These are phyloP conservation scores for Rostrohypoxylon terebratum DNA, from an alignment of 495 filamentous ascomycete species.

Conservation along the genomic window DNA sequence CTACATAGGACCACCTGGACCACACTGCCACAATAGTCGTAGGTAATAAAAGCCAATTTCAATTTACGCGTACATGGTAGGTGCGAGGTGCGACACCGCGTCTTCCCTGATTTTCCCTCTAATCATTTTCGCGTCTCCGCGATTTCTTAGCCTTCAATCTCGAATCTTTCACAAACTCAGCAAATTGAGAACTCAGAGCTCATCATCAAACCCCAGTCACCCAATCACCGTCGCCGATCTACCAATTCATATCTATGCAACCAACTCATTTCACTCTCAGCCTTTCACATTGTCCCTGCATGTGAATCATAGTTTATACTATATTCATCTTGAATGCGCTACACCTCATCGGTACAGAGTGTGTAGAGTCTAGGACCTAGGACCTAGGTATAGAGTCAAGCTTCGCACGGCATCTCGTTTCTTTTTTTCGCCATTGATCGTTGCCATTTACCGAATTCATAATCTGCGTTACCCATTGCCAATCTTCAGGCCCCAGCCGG, in stretches of 20 bases:
- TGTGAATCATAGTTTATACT: slow-evolving; percentile 3
- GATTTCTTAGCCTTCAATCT: slow-evolving; percentile 8
- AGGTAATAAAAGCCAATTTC: not conserved
- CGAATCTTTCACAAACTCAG: not conserved
- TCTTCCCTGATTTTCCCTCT: slow-evolving; percentile 21
- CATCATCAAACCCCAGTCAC: slow-evolving; percentile 14
- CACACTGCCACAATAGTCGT: no score
- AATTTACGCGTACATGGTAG: slow-evolving; percentile 32
- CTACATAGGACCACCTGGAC: not conserved
- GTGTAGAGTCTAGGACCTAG: not conserved
- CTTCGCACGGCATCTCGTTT: not conserved
- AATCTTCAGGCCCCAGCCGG: slow-evolving; percentile 11
- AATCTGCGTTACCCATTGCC: not conserved
- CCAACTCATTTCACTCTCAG: not conserved
- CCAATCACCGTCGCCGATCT: slow-evolving; percentile 24
- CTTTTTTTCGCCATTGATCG: not conserved
- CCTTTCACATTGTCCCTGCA: not conserved
- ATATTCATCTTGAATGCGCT: not conserved
- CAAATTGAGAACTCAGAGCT: no score
- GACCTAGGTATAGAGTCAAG: not conserved
- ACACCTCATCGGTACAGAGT: not conserved
- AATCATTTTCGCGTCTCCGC: slow-evolving; percentile 37
- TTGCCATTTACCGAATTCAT: not conserved
- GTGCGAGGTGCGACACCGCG: slow-evolving; percentile 30
- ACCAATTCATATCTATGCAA: slow-evolving; percentile 17